phyloP scores from a whole-genome alignment of 1,284 basidiomycete genomes.

The Lentinus polychrous region DNA sequence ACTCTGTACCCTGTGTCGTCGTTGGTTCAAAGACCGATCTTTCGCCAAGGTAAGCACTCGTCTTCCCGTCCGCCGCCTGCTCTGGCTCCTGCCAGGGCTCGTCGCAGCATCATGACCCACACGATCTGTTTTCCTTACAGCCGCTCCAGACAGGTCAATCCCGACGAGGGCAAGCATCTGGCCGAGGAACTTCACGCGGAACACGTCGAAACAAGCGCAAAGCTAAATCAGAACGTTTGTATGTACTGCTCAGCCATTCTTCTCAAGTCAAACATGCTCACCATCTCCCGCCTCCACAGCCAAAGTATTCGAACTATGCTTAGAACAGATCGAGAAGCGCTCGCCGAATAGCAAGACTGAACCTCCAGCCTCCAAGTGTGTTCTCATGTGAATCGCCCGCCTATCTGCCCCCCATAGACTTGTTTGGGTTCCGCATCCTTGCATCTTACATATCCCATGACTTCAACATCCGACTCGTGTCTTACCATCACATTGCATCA shows the following conservation, averaged over 20 bases:
- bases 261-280: slow-evolving; percentile 4
- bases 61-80: slow-evolving; percentile 5
- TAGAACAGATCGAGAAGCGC: slow-evolving; percentile 81
- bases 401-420: slow-evolving; percentile 13
- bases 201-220: slow-evolving; percentile 87
- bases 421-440: slow-evolving; percentile 12
- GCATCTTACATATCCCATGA: slow-evolving; percentile 14
- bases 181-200: slow-evolving; percentile 70
- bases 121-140: slow-evolving; percentile 23
- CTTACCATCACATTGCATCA: slow-evolving; percentile 6
- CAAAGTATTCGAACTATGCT: slow-evolving; percentile 84
- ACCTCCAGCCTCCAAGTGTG: slow-evolving; percentile 52
- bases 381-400: slow-evolving; percentile 54
- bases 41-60: slow-evolving; percentile 50
- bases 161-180: slow-evolving; percentile 69
- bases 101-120: not conserved
- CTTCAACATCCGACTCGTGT: slow-evolving; percentile 15
- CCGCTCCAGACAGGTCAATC: slow-evolving; percentile 66
- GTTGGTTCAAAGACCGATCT: slow-evolving; percentile 96
- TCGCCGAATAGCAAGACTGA: slow-evolving; percentile 51
- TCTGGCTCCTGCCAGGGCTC: slow-evolving; percentile 7
- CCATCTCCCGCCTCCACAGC: slow-evolving; percentile 34
- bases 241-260: slow-evolving; percentile 31
- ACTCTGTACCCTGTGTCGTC: slow-evolving; percentile 90
- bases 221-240: slow-evolving; percentile 87